Evolutionary conservation across 192 early-diverging fungal species (phyloP), one percentile per base, ranked within the genome.

Genomic region (Backusella circina): DNA sequence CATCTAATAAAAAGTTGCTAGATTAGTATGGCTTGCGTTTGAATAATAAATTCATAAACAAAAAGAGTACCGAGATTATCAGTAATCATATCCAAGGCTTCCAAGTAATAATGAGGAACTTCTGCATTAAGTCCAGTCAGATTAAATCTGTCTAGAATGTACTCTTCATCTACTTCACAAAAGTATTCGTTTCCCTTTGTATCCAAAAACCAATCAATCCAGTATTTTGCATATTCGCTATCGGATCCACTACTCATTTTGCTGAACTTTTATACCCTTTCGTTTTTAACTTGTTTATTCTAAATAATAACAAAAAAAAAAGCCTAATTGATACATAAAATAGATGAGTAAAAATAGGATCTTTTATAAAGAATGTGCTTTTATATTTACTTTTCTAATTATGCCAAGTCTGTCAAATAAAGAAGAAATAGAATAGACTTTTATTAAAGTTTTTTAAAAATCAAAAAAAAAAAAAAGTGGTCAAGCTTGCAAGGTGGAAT

Each of bases 81-180:
- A 1, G 96, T 95, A 76, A 99, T 97, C 81, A 98, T 84, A 67
- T 97, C 95, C 74, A 96, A 86, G 36, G 97, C 98, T 73, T 94
- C 89, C 31, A 74, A 36, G 30, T 88, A 83, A 82, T 97, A 99
- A 80, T 97, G 90, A 68, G 90, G 91, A 15, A 99, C 95, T 74
- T 99, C 98, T 30, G 87, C 84, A 76, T 90, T 91, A 44, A 99
- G 87, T 31, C 97, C 97, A 2, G 98, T 97, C 73, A 99, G 86
- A 81, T 99, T 99, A 89, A 99, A 99, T 50, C 95, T 86, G 87
- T 99, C 98, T 69, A 94, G 83, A 69, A 99, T 95, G 82, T 96
- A 99, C 15, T 98, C 96, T 77, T 95, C 95, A 80, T 99, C 98
- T n/a, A 99, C 93, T 65, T 97, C 94, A 84, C 96, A 98, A 87